phyloP scores from a whole-genome alignment of 176 grass and related monocot genomes.

The Metroxylon sagu region DNA sequence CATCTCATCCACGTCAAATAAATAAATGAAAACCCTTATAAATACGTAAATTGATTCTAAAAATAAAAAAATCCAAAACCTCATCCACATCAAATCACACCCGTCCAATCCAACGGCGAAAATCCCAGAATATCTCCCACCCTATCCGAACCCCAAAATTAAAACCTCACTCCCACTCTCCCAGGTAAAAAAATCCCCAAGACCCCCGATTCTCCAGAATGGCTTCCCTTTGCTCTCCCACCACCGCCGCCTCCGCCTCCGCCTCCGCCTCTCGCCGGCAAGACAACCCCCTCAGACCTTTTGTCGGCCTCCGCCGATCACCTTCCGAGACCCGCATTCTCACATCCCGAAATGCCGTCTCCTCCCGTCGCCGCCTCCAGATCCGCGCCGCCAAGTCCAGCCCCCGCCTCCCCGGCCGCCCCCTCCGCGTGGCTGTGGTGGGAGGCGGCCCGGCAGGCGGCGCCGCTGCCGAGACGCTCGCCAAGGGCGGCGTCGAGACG shows the following conservation, averaged over 20 bases:
- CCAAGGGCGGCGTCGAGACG: slow-evolving; percentile 93
- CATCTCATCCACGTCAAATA: slow-evolving; percentile 10
- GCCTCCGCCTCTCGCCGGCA: slow-evolving; percentile 7
- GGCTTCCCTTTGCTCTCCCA: slow-evolving; percentile 58
- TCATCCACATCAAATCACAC: slow-evolving; percentile 46
- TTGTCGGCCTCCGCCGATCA: slow-evolving; percentile 10
- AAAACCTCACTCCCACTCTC: neutral
- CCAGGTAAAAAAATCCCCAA: no score
- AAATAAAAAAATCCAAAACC: slow-evolving; percentile 30
- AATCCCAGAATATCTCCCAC: slow-evolving; percentile 34
- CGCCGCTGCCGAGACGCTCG: slow-evolving; percentile 70
- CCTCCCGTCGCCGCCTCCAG: no score
- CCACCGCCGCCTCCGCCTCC: slow-evolving; percentile 26
- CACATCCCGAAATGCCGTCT: neutral
- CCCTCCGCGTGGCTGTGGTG: slow-evolving; percentile 74
- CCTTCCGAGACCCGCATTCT: neutral
- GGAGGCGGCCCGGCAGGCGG: slow-evolving; percentile 77
- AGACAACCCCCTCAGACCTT: slow-evolving; percentile 2
- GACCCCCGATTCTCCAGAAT: slow-evolving; percentile 20
- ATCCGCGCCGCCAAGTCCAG: slow-evolving; percentile 49
- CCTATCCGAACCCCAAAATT: slow-evolving; percentile 43
- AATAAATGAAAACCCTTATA: neutral
- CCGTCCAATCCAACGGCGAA: slow-evolving; percentile 45
- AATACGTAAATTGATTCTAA: neutral
- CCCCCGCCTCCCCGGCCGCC: slow-evolving; percentile 54